Evolutionary conservation across 2,329 filamentous ascomycete genomes (phyloP), one percentile per base, ranked within the genome.

Genomic region (Beauveria sp.): DNA sequence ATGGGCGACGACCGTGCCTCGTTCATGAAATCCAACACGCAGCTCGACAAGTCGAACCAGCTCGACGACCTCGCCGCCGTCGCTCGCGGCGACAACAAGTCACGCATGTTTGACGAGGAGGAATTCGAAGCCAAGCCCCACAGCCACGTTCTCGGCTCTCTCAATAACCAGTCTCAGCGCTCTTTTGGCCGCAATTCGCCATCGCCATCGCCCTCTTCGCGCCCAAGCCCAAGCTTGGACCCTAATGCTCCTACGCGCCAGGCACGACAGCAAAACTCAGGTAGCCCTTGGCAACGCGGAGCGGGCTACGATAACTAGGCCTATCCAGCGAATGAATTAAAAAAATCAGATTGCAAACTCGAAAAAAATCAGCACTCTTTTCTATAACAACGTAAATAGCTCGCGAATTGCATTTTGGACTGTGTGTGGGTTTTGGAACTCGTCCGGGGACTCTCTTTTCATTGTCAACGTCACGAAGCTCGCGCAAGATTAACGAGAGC

Each of bases 1-100:
- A 97, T 97, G 92, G 89, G 89, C 59, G 93, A 97, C 70, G 93
- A 97, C 74, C 88, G 93, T 68, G 91, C 91, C 56, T 97, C 92
- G 10, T 97, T 97, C 77, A 96, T 97, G 86, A 97, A 97, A 80
- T 96, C 92, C 16, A 90, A 94, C 73, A 90, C 90, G 5, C 88
- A 93, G 70, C 79, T 96, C 59, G 84, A 76, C 51, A 77, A 80
- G 18, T 91, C 88, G 5, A 96, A 92, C 8, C 92, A 97, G 75
- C 82, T 97, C 55, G 92, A 97, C 72, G 92, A 92, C 9, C 79
- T 97, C 61, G 92, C 90, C 65, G 90, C 90, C 18, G 96, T 92
- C 5, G 92, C 92, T 40, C 88, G 92, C 70, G 92, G 92, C 62
- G 92, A 96, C 71, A 90, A 90, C 40, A 62, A 62, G 53, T 55